Conservation (phyloP, 1,139 yeast genomes). For the Suhomyces panamericanus region DNA sequence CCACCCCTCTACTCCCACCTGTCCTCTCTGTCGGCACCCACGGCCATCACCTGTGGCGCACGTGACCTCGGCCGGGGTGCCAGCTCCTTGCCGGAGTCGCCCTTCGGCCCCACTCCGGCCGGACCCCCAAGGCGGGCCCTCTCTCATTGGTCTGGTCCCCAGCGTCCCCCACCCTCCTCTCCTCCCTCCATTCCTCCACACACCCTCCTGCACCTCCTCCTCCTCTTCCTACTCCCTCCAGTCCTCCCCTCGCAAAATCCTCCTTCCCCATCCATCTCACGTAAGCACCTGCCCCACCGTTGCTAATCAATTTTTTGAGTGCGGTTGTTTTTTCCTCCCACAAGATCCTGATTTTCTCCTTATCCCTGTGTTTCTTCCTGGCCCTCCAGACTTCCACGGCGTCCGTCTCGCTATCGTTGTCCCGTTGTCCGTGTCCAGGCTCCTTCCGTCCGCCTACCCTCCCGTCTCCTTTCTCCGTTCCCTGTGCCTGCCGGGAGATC, state of each 20-base stretch:
- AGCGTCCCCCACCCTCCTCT: neutral
- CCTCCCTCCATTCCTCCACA: neutral
- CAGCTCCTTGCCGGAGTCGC: too few relatives aligned
- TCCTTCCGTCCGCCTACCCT: neutral
- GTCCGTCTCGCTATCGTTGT: neutral
- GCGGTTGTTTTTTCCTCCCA: conserved; percentile 8
- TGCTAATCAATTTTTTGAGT: conserved; percentile 11
- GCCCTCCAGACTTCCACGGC: neutral
- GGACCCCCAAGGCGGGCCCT: neutral
- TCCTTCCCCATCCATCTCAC: conserved; percentile 5
- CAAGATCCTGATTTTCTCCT: conserved; percentile 11
- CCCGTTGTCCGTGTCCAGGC: neutral
- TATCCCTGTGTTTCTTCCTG: conserved; percentile 2
- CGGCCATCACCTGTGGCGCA: neutral
- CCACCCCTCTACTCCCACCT: too few relatives aligned
- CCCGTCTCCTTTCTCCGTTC: neutral
- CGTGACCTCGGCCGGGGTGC: neutral
- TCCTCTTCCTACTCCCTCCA: neutral
- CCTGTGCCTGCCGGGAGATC: conserved; percentile 2
- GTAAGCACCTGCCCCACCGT: conserved; percentile 11
- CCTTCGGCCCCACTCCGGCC: too few relatives aligned
- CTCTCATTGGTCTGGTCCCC: neutral
- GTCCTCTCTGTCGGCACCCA: neutral
- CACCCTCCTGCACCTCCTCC: neutral
- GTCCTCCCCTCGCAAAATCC: neutral